phyloP scores from a whole-genome alignment of 805 yeast genomes.

The Barnettozyma californica region DNA sequence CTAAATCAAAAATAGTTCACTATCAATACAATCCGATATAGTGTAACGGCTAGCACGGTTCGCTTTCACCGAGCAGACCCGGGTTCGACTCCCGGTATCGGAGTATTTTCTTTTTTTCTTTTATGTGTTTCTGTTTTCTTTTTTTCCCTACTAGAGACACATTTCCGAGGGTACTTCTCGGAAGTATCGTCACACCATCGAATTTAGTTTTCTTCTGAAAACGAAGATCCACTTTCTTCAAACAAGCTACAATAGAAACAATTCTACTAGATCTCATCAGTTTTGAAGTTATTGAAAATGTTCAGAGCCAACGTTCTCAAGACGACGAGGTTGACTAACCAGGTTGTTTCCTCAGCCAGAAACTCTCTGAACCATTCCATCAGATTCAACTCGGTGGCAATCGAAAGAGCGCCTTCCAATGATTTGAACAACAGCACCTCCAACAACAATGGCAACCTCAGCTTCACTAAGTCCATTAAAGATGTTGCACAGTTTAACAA shows the following conservation, averaged over 20 bases:
- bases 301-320: conserved; percentile 25
- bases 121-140: too few relatives aligned
- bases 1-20: background rate
- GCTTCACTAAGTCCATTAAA: conserved; percentile 25
- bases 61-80: conserved; percentile 83
- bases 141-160: too few relatives aligned
- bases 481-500: conserved; percentile 26
- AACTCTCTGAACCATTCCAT: conserved; percentile 34
- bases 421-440: conserved; percentile 19
- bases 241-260: too few relatives aligned
- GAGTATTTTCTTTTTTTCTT: conserved; percentile 28
- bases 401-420: conserved; percentile 26
- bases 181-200: background rate
- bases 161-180: background rate
- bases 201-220: background rate
- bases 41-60: conserved; percentile 83
- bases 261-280: background rate
- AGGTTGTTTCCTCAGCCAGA: conserved; percentile 34
- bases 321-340: conserved; percentile 35
- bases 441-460: conserved; percentile 17
- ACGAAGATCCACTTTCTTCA: background rate
- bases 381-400: conserved; percentile 32
- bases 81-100: conserved; percentile 89
- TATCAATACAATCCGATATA: conserved; percentile 47
- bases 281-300: conserved; percentile 10